A percentile compares a stretch with the other conserved stretches of the same genome.
These are phyloP conservation scores for Stenogyne calaminthoides DNA, from an alignment of 305 asterid genomes.

Conservation along the genomic window DNA sequence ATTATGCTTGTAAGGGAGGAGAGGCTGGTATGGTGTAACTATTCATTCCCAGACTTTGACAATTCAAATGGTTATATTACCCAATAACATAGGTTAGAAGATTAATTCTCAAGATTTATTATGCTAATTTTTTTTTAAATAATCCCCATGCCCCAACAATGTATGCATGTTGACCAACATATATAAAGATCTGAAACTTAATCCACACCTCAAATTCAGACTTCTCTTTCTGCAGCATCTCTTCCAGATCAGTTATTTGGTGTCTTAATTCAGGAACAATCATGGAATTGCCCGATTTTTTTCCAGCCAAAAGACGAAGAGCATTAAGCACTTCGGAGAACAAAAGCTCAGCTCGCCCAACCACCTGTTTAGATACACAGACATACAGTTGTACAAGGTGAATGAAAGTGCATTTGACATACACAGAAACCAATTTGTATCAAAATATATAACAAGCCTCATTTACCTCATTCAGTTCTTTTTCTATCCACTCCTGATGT, in stretches of 20 bases:
- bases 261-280: conserved; percentile 56
- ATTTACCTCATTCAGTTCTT: conserved; percentile 74
- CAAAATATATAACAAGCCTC: conserved; percentile 1
- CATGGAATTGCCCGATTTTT: conserved; percentile 39
- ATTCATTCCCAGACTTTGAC: conserved; percentile 7
- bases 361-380: conserved; percentile 55
- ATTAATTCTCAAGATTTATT: conserved; percentile 2
- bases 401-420: conserved; percentile 24
- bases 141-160: conserved; percentile 17
- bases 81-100: neutral
- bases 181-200: conserved; percentile 27
- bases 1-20: neutral
- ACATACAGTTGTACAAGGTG: conserved; percentile 24
- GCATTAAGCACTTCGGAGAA: conserved; percentile 79
- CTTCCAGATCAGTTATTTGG: conserved; percentile 66
- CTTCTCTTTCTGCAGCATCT: conserved; percentile 78
- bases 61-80: neutral
- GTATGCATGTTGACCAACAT: conserved; percentile 15
- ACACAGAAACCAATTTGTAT: conserved; percentile 19
- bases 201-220: conserved; percentile 72
- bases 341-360: conserved; percentile 75
- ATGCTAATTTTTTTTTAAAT: neutral
- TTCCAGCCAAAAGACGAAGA: conserved; percentile 56
- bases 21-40: neutral
- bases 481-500: conserved; percentile 82